These are phyloP conservation scores for Rubia yunnanensis DNA, from an alignment of 257 asterid genomes.

Conservation along the genomic window DNA sequence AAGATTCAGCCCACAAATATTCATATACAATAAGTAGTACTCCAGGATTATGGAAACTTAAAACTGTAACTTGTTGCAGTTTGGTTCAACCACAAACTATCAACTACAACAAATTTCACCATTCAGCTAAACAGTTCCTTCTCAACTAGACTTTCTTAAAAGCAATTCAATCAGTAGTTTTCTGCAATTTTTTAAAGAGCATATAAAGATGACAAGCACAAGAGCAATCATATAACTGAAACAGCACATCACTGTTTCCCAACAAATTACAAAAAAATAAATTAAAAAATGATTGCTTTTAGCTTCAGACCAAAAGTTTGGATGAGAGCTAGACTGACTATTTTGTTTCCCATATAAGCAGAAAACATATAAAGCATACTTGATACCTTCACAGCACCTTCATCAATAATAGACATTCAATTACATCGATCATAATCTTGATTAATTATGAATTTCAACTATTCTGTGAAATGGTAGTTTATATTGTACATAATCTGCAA, in stretches of 20 bases:
- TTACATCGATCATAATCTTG: conserved; percentile 35
- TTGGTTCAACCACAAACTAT: no score
- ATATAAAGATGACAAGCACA: not conserved
- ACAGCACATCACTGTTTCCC: not conserved
- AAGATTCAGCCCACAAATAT: not conserved
- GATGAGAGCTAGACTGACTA: not conserved
- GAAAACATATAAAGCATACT: not conserved
- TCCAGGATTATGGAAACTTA: no score
- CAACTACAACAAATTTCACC: no score
- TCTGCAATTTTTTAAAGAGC: no score
- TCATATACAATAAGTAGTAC: no score
- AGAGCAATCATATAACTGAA: not conserved
- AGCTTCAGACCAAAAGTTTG: not conserved
- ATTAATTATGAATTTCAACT: conserved; percentile 32
- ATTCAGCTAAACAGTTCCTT: no score
- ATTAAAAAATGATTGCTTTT: not conserved
- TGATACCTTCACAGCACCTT: conserved; percentile 39
- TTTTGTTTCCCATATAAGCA: not conserved
- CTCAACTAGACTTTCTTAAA: no score
- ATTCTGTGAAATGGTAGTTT: conserved; percentile 33
- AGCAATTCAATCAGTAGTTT: no score
- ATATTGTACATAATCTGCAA: conserved; percentile 37
- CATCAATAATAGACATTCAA: conserved; percentile 40
- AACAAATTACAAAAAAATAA: not conserved
- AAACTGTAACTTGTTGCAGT: no score